These are phyloP conservation scores for Boletus coffeatus DNA, from an alignment of 1,284 basidiomycete species.

Conservation along the genomic window DNA sequence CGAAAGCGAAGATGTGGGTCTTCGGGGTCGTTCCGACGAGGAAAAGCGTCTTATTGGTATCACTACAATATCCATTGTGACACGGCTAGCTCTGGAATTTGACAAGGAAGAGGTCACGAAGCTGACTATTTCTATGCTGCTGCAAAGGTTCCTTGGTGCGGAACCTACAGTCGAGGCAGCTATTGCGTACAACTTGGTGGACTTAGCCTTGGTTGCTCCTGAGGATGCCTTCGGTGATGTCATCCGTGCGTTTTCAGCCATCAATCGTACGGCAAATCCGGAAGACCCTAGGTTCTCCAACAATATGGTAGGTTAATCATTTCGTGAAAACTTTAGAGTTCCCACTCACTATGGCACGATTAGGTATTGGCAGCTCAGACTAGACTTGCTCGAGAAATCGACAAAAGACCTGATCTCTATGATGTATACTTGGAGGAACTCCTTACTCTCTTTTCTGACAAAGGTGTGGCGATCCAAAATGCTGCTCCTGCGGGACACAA, in stretches of 20 bases:
- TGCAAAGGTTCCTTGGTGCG: slow-evolving; percentile 82
- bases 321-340: not conserved
- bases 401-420: slow-evolving; percentile 68
- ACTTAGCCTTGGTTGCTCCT: slow-evolving; percentile 79
- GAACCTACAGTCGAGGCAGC: slow-evolving; percentile 86
- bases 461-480: slow-evolving; percentile 89
- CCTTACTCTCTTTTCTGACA: slow-evolving; percentile 84
- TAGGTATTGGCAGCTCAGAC: slow-evolving; percentile 86
- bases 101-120: slow-evolving; percentile 79
- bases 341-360: not conserved
- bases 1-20: slow-evolving; percentile 40
- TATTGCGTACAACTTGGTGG: slow-evolving; percentile 88
- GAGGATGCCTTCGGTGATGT: slow-evolving; percentile 81
- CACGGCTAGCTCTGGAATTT: slow-evolving; percentile 80
- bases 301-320: slow-evolving; percentile 56
- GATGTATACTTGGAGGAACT: slow-evolving; percentile 83
- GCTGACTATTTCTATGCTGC: slow-evolving; percentile 86
- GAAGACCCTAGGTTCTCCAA: slow-evolving; percentile 84
- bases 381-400: slow-evolving; percentile 74
- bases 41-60: slow-evolving; percentile 83
- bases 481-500: slow-evolving; percentile 58
- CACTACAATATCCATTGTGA: slow-evolving; percentile 87
- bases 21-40: slow-evolving; percentile 72
- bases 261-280: slow-evolving; percentile 78
- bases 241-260: slow-evolving; percentile 79